These are phyloP conservation scores for Nelumbo lutea DNA, from an alignment of 164 flowering plant species.

Conservation along the genomic window DNA sequence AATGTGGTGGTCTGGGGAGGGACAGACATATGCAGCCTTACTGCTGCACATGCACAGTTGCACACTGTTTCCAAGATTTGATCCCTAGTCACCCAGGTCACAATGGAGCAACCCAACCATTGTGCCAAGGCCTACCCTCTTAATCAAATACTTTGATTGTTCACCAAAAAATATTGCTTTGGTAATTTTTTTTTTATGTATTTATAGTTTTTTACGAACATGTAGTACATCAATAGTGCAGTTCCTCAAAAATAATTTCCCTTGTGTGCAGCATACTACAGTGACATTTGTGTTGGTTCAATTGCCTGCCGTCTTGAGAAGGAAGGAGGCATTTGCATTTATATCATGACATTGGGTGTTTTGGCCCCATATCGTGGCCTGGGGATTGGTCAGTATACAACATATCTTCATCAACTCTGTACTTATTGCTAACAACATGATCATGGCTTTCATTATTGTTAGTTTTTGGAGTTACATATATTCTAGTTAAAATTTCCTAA, in stretches of 20 bases:
- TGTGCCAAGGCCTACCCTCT: no score
- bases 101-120: no score
- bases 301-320: slow-evolving; percentile 95
- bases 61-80: no score
- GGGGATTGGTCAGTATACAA: slow-evolving; percentile 67
- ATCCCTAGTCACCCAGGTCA: no score
- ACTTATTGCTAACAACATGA: no score
- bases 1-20: no score
- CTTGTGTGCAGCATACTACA: slow-evolving; percentile 78
- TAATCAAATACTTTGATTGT: no score
- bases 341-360: slow-evolving; percentile 97
- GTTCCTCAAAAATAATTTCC: slow-evolving; percentile 5
- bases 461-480: no score
- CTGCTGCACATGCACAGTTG: no score
- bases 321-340: slow-evolving; percentile 74
- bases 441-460: no score
- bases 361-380: slow-evolving; percentile 95
- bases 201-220: background rate
- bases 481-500: no score
- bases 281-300: slow-evolving; percentile 95
- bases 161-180: background rate
- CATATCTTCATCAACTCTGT: background rate
- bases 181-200: background rate
- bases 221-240: background rate
- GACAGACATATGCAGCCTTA: no score